These are phyloP conservation scores for Colletotrichum higginsianum DNA, from an alignment of 2,329 filamentous ascomycete species.

Conservation along the genomic window DNA sequence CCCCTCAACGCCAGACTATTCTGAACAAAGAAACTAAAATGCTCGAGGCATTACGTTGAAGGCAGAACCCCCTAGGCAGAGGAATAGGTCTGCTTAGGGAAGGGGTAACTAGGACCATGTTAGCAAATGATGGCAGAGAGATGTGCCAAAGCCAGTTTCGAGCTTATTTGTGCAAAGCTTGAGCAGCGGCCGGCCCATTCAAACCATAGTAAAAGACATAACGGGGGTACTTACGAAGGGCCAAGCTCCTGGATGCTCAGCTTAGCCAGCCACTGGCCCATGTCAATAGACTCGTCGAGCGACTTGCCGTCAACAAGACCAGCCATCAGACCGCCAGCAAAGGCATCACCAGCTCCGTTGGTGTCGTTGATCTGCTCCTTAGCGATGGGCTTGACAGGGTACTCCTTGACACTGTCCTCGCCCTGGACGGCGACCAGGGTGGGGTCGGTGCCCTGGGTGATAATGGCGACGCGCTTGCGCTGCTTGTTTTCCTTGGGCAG, in stretches of 20 bases:
- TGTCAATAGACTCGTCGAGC: constrained; percentile 84
- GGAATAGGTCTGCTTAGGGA: constrained; percentile 84
- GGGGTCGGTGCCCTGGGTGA: constrained; percentile 95
- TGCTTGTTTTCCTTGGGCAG: constrained; percentile 92
- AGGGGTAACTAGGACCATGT: constrained; percentile 75
- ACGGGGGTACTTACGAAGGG: constrained; percentile 81
- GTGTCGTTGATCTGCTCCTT: constrained; percentile 91
- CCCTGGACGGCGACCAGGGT: constrained; percentile 87
- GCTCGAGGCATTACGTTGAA: constrained; percentile 39
- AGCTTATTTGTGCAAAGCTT: neutral
- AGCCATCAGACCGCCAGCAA: constrained; percentile 93
- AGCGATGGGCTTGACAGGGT: constrained; percentile 84
- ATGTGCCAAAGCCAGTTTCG: constrained; percentile 1
- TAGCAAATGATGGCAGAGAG: constrained; percentile 34
- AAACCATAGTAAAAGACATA: neutral
- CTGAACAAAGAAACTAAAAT: constrained; percentile 36
- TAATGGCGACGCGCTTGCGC: constrained; percentile 87
- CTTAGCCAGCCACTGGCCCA: constrained; percentile 96
- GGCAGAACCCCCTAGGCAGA: constrained; percentile 54
- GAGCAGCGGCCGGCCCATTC: neutral
- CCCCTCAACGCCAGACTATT: constrained; percentile 60
- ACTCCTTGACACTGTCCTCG: constrained; percentile 80
- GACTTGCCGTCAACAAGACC: constrained; percentile 89
- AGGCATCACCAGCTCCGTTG: constrained; percentile 96
- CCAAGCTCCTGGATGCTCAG: constrained; percentile 96